These are phyloP conservation scores for Podospora didyma DNA, from an alignment of 495 filamentous ascomycete genomes.

Conservation along the genomic window DNA sequence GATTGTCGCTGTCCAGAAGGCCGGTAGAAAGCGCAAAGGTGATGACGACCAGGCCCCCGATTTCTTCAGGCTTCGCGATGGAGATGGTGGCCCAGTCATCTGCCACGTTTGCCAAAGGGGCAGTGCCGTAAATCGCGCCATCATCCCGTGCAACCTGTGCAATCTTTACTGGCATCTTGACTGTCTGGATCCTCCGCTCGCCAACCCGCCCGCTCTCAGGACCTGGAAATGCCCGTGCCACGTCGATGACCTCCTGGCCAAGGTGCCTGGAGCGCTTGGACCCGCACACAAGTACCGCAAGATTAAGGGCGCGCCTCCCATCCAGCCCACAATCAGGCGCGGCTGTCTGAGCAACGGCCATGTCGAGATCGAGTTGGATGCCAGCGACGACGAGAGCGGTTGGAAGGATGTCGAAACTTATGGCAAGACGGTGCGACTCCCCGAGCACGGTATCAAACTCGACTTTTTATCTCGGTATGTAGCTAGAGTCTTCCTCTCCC, in stretches of 20 bases:
- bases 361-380: slow-evolving; percentile 70
- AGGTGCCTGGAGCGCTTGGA: slow-evolving; percentile 35
- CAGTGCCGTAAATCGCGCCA: slow-evolving; percentile 52
- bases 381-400: slow-evolving; percentile 40
- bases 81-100: slow-evolving; percentile 62
- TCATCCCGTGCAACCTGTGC: slow-evolving; percentile 81
- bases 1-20: slow-evolving; percentile 33
- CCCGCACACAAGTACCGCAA: slow-evolving; percentile 50
- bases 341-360: slow-evolving; percentile 71
- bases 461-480: slow-evolving; percentile 64
- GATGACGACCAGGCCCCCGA: slow-evolving; percentile 61
- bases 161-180: slow-evolving; percentile 82
- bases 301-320: slow-evolving; percentile 45
- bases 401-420: slow-evolving; percentile 44
- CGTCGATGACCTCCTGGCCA: slow-evolving; percentile 52
- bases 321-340: slow-evolving; percentile 47
- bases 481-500: neutral
- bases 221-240: slow-evolving; percentile 91
- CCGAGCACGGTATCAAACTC: slow-evolving; percentile 69
- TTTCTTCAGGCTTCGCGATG: slow-evolving; percentile 59
- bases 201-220: slow-evolving; percentile 64
- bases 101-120: slow-evolving; percentile 67
- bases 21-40: slow-evolving; percentile 49
- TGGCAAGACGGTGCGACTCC: slow-evolving; percentile 62
- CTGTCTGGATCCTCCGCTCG: slow-evolving; percentile 80